phyloP scores from a whole-genome alignment of 2,329 filamentous ascomycete species.

The Aspergillus jensenii region DNA sequence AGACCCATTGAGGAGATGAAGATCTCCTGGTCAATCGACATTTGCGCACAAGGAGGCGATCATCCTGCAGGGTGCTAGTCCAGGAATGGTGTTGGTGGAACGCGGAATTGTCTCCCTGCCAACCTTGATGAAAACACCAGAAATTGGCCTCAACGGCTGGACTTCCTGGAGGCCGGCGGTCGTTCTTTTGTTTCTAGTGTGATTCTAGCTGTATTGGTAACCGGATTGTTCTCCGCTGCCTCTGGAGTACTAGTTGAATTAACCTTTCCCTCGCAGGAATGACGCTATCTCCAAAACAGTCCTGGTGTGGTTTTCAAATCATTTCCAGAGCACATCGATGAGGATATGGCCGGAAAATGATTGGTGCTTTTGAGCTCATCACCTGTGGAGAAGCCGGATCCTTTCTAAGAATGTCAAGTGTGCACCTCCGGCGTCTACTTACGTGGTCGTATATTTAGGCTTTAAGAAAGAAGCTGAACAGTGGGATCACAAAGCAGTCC shows the following conservation, averaged over 20 bases:
- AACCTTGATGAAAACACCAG: neutral
- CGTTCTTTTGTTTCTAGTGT: conserved; percentile 18
- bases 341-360: neutral
- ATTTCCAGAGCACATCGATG: neutral
- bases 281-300: neutral
- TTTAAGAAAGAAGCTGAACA: neutral
- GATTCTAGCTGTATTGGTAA: conserved; percentile 18
- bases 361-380: neutral
- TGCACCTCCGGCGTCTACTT: no score
- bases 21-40: neutral
- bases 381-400: neutral
- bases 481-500: conserved; percentile 1
- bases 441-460: neutral
- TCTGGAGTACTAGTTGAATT: neutral
- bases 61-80: neutral
- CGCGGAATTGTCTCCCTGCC: conserved; percentile 16
- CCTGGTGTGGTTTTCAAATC: neutral
- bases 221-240: conserved; percentile 7
- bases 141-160: conserved; percentile 15
- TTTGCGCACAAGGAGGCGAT: neutral
- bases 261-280: neutral
- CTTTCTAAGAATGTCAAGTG: neutral
- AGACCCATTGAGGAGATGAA: neutral
- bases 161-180: neutral
- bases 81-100: conserved; percentile 10